These are phyloP conservation scores for Argentina anserina DNA, from an alignment of 306 rosid species.

Conservation along the genomic window DNA sequence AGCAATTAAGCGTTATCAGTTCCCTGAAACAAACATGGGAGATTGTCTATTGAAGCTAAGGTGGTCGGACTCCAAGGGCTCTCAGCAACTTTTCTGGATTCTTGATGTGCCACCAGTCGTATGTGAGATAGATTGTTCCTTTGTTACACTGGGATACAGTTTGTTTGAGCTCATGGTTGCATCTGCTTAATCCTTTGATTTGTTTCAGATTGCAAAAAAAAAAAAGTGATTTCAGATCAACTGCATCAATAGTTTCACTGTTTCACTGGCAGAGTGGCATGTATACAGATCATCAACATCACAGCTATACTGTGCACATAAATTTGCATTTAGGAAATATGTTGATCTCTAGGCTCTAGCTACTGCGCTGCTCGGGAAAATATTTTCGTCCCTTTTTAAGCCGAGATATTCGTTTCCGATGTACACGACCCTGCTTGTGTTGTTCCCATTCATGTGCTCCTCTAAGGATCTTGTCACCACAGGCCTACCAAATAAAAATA, in stretches of 20 bases:
- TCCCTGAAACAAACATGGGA: neutral
- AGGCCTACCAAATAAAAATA: constrained; percentile 54
- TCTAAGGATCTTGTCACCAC: constrained; percentile 72
- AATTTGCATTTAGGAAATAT: neutral
- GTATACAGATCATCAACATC: neutral
- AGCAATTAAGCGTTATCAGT: neutral
- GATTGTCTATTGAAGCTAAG: too few relatives aligned
- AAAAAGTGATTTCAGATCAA: neutral
- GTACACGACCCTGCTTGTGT: constrained; percentile 70
- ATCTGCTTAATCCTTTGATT: neutral
- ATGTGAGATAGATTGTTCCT: neutral
- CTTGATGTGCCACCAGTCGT: too few relatives aligned
- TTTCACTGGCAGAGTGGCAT: neutral
- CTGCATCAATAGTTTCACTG: neutral
- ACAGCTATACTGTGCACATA: neutral
- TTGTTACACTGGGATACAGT: too few relatives aligned
- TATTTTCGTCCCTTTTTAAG: constrained; percentile 43
- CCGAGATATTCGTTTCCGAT: constrained; percentile 64
- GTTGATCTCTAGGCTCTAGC: constrained; percentile 2
- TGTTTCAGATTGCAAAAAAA: neutral
- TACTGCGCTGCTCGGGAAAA: constrained; percentile 23
- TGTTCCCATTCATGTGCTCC: constrained; percentile 95
- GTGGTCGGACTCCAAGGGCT: too few relatives aligned
- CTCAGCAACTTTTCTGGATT: too few relatives aligned
- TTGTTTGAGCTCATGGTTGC: neutral